Base-by-base conservation (phyloP, 257 asterid species). In the Jacaranda copaia region DNA sequence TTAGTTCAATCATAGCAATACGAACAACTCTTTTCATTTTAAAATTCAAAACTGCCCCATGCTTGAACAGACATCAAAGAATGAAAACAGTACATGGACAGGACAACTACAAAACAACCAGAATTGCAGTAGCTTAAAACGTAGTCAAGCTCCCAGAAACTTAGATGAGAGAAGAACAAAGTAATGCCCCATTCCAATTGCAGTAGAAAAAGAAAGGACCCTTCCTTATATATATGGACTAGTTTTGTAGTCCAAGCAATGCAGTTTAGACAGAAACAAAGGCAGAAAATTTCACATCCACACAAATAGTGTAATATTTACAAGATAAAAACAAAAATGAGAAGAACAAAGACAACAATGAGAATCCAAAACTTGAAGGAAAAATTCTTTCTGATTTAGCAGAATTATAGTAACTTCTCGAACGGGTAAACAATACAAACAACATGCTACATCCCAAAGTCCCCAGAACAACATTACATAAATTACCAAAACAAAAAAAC, bases 201-300 rank as follows among this genome's bases (percentile, higher is more conserved):
- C 75, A 51, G 52, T 72, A 8, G 35, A 11, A 74, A 60, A 76
- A 52, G 51, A 56, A 58, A 63, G 16, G 62, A 52, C 8, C 8
- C 46, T 42, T 42, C 46, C 46, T 48, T 39, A 32, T 5, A 4
- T 39, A 32, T 5, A 4, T 39, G 5, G 25, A 48, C 79, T 18
- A 55, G 6, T 4, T 73, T 77, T 77, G 55, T 64, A 77, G 70
- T 70, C 79, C 82, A 79, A 76, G 70, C 76, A 68, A 72, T 69
- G 42, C 79, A 57, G 77, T 66, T 81, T 52, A 38, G 76, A 78
- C 1, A 48, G 68, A 51, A 82, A 80, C 81, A 79, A 39, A 73
- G 25, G 71, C 59, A 68, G 18, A 25, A 65, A 52, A 25, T 2
- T 25, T 25, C 32, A 1, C 32, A n/a, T n/a, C n/a, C 32, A 25